phyloP scores from a whole-genome alignment of 2,329 filamentous ascomycete genomes.

The Penicillium corylophilum region DNA sequence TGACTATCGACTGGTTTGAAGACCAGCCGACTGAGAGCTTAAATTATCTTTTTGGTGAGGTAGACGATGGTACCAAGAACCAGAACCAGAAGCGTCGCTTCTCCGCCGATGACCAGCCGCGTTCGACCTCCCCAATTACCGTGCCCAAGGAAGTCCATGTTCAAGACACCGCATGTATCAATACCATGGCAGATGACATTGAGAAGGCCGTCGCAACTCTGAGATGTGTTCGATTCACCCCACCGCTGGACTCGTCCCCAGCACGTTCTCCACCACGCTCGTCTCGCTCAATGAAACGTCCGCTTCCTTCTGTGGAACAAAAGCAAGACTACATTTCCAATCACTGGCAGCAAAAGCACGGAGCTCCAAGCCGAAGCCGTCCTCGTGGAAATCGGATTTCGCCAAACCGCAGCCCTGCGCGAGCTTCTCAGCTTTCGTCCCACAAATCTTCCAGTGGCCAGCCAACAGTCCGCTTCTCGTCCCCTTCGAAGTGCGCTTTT shows the following conservation, averaged over 20 bases:
- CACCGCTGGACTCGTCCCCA: neutral
- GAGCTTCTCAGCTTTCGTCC: neutral
- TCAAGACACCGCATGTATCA: neutral
- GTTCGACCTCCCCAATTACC: conserved; percentile 1
- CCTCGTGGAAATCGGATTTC: conserved; percentile 6
- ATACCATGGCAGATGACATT: neutral
- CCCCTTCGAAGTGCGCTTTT: neutral
- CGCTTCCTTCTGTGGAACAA: conserved; percentile 14
- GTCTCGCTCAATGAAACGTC: neutral
- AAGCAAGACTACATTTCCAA: conserved; percentile 13
- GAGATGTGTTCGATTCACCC: conserved; percentile 16
- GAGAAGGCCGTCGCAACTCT: neutral
- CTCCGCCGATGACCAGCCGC: conserved; percentile 7
- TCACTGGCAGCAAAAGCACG: conserved; percentile 17
- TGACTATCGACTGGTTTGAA: conserved; percentile 15
- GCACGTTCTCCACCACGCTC: neutral
- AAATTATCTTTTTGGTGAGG: neutral
- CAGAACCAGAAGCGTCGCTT: conserved; percentile 4
- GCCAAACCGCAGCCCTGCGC: conserved; percentile 10
- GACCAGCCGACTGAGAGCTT: conserved; percentile 4
- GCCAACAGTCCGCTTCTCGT: conserved; percentile 4
- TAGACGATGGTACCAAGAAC: neutral
- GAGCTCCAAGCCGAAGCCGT: conserved; percentile 2
- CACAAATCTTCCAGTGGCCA: neutral
- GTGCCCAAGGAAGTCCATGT: neutral